Evolutionary conservation across 768 basidiomycete species (phyloP).

Genomic region (Suillus alpinus): DNA sequence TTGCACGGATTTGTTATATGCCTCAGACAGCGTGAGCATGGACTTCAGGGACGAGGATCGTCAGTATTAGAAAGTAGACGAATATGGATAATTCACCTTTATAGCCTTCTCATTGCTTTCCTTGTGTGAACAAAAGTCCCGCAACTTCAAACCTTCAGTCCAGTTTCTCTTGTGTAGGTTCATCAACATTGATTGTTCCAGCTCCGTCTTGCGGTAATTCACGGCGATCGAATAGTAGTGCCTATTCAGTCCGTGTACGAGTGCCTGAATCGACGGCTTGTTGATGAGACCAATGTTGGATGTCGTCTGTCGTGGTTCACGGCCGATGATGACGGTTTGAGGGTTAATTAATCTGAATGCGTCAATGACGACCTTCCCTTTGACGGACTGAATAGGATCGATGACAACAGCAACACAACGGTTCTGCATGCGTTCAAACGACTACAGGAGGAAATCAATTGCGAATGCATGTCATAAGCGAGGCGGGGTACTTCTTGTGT

Average conservation of each 20-base stretch:
- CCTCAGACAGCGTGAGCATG: conserved; percentile 89
- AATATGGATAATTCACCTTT: conserved; percentile 59
- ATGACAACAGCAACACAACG: conserved; percentile 97
- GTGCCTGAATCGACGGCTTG: conserved; percentile 98
- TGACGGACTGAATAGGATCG: conserved; percentile 98
- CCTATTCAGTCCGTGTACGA: conserved; percentile 95
- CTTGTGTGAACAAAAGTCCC: conserved; percentile 88
- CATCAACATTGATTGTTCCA: conserved; percentile 98
- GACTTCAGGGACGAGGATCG: conserved; percentile 46
- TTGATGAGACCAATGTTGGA: conserved; percentile 99
- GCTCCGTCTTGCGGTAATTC: conserved; percentile 96
- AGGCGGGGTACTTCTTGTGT: conserved; percentile 79
- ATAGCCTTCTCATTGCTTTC: conserved; percentile 89
- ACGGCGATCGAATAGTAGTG: conserved; percentile 99
- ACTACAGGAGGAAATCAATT: conserved; percentile 45
- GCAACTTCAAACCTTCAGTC: conserved; percentile 93
- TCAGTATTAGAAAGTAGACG: conserved; percentile 18
- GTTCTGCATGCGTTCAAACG: conserved; percentile 90
- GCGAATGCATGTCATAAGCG: conserved; percentile 14
- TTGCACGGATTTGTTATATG: conserved; percentile 97
- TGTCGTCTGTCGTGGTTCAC: conserved; percentile 95
- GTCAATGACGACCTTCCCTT: conserved; percentile 98
- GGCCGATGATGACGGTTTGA: conserved; percentile 82
- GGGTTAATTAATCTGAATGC: conserved; percentile 98
- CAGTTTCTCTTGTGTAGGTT: conserved; percentile 98